Evolutionary conservation across 805 yeast genomes (phyloP), one percentile per base, ranked within the genome.

Genomic region (Schwanniomyces yamadae): DNA sequence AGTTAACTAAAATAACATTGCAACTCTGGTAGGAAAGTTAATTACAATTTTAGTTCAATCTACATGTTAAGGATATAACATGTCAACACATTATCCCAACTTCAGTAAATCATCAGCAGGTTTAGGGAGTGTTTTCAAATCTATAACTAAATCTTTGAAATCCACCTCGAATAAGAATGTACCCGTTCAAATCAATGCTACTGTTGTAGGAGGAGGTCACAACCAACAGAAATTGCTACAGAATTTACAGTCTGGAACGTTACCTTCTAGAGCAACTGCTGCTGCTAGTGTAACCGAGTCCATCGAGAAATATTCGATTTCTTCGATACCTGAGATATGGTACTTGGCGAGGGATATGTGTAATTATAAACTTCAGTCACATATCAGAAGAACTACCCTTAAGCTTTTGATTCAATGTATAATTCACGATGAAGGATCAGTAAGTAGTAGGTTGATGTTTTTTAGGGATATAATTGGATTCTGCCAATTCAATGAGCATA

Each of bases 241-340:
- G n/a, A 66, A 63, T 22, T 55, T 73, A 6, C 58, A 63, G 40
- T 45, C 52, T 20, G 71, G 71, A 1, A 51, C 70, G 0, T 39
- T 58, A 6, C 50, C 69, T 1, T 45, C 38, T 14, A 61, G 80
- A 41, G 63, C 74, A 1, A 63, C 71, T 1, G 79, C 84, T 0
- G 79, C 84, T 0, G 64, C 63, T 2, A 57, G 69, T 14, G 57
- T 87, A 27, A 60, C 74, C 5, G 69, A 69, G 2, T 64, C 77
- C 3, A 56, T 86, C 2, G 71, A 71, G 15, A 73, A 69, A 31
- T 71, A 69, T 33, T 64, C 80, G 3, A 70, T 79, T 2, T 68
- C 81, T 0, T 73, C 83, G 2, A 69, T 85, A 4, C 80, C 86
- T 0, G 89, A 84, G 42, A 68, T 86, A 1, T 87, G 96, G 96